phyloP scores from a whole-genome alignment of 1,284 basidiomycete species.

The Lentinus polychrous region DNA sequence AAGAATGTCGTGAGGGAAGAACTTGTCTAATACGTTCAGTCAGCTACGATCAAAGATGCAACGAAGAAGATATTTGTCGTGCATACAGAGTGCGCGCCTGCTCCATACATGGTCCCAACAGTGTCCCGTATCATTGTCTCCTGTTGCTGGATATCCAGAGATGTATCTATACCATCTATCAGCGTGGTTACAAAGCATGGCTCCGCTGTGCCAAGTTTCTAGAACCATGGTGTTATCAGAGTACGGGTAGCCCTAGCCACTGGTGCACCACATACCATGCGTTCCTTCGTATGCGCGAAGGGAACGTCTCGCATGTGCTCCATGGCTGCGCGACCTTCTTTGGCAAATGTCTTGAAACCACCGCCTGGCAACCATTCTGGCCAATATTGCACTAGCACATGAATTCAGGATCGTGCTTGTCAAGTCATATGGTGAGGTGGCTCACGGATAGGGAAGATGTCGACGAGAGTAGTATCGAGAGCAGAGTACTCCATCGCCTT shows the following conservation, averaged over 20 bases:
- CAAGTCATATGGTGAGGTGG: neutral
- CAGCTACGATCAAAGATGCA: neutral
- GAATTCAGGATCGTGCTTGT: neutral
- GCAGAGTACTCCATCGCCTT: neutral
- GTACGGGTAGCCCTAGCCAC: no score
- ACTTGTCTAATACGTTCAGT: conserved; percentile 15
- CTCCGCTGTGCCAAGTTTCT: neutral
- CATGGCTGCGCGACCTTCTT: neutral
- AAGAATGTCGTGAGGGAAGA: conserved; percentile 18
- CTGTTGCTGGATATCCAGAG: neutral
- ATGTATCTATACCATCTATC: neutral
- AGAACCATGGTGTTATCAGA: neutral
- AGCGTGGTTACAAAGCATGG: neutral
- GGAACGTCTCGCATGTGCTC: neutral
- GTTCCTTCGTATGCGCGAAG: neutral
- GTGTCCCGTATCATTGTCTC: neutral
- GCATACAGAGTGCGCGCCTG: neutral
- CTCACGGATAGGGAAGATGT: neutral
- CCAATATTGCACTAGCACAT: neutral
- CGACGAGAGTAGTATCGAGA: neutral
- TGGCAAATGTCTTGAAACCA: neutral
- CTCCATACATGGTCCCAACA: neutral
- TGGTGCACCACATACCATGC: neutral
- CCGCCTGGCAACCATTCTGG: neutral
- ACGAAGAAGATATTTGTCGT: no score